Base-by-base conservation (phyloP, 2,329 filamentous ascomycete genomes). In the Aspergillus jensenii region DNA sequence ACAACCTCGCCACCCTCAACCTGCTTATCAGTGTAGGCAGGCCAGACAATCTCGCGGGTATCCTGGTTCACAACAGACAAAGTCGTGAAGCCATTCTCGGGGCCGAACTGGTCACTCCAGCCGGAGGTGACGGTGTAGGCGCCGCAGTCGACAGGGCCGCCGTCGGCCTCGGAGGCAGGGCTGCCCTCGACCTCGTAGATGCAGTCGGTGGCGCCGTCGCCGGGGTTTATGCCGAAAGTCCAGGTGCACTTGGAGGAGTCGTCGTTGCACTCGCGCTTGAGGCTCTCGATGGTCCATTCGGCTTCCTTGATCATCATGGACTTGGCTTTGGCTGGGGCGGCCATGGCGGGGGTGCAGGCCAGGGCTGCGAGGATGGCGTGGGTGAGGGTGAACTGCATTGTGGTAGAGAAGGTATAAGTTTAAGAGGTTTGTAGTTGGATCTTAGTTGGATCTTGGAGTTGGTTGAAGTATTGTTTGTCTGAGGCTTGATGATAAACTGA, bases 61-160 rank as follows among this genome's bases (percentile, higher is more conserved):
- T n/a, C 11, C 9, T 48, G 4, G 7, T 54, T 23, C 1, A 54
- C 52, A 47, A 54, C 44, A 21, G 52, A 27, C 4, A 54, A 12
- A 0, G 52, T 54, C 1, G 52, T 54, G n/a, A 54, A 54, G 8
- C 52, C 52, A 3, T 37, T 14, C 4, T 54, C 52, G 2, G 43
- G 6, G n/a, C 52, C 52, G 15, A 47, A 54, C 52, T 54, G 52
- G 43, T 1, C 52, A 14, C 52, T 54, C 52, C 52, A 54, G 44
- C 43, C 44, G 15, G 52, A 54, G 23, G 52, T 48, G 33, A 54
- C 33, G 14, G 52, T 54, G 44, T 47, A 54, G 35, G 2, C 23
- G 14, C 44, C 52, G 35, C 52, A 54, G 9, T 11, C 1, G 3
- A 12, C n/a, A 6, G 52, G 52, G 6, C 52, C 52, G n/a, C 52